Evolutionary conservation across 345 rosid genomes (phyloP), one percentile per base, ranked within the genome.

Genomic region (Eucalyptus curtisii): DNA sequence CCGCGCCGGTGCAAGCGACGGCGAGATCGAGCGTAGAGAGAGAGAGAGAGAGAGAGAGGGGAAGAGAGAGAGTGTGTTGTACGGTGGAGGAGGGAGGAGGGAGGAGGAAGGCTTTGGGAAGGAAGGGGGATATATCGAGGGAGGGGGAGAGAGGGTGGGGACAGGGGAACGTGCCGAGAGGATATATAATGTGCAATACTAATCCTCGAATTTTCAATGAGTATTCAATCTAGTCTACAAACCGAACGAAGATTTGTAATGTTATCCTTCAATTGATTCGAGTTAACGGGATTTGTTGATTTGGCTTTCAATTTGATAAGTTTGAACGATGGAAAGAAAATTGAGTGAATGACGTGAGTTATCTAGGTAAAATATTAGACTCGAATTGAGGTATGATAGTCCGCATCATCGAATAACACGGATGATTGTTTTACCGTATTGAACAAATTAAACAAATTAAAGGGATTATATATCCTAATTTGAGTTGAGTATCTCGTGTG

Each of bases 361-460:
- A n/a, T 64, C 20, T 20, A 15, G 0, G 2, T 14, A 7, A 14
- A 16, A 14, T 7, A 7, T 64, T n/a, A 2, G 0, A n/a, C 6
- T 64, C 6, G 0, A 7, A n/a, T 64, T n/a, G 10, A 7, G 40
- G 8, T 1, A 7, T n/a, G 7, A 64, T 64, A 64, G 8, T 64
- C 3, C 3, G 7, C 2, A 0, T 14, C 10, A 64, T 64, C 20
- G 7, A n/a, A 64, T 64, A n/a, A n/a, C 0, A 64, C 0, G 37
- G 37, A 64, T 30, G 31, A 61, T 61, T 0, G 13, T 6, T 30
- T 30, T 61, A 13, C 17, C 9, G 13, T 13, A 27, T 61, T 24
- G n/a, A 57, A 57, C 66, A 57, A 25, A 57, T 57, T 25, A 59
- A 59, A 27, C n/a, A 11, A 12, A 59, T 55, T 55, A 9, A 10